These are phyloP conservation scores for Lanmaoa rubissima DNA, from an alignment of 768 basidiomycete genomes.

Conservation along the genomic window DNA sequence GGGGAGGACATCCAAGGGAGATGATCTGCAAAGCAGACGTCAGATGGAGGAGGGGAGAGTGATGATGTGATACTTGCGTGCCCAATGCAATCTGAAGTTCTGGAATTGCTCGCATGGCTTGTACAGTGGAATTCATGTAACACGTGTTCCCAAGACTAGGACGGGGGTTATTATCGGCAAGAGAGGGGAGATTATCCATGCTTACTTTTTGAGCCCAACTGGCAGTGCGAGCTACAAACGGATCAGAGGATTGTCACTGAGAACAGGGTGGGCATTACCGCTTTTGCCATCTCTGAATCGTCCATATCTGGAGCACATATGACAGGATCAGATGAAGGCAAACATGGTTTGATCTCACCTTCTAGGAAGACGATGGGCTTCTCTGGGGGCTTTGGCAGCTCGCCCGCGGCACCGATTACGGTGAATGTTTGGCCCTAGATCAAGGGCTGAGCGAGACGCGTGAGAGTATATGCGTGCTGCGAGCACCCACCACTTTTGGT, in stretches of 20 bases:
- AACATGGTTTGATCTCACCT: conserved; percentile 42
- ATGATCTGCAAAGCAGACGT: conserved; percentile 25
- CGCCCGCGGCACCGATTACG: conserved; percentile 92
- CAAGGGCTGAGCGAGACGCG: conserved; percentile 3
- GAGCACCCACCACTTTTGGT: conserved; percentile 67
- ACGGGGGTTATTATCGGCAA: neutral
- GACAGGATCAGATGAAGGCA: conserved; percentile 13
- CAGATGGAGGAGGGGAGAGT: neutral
- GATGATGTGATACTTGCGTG: conserved; percentile 39
- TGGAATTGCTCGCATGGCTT: conserved; percentile 90
- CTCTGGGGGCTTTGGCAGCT: conserved; percentile 84
- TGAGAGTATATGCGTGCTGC: neutral
- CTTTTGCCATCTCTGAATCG: conserved; percentile 74
- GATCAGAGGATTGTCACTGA: neutral
- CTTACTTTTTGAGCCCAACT: conserved; percentile 77
- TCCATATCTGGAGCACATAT: conserved; percentile 66
- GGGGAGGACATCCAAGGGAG: conserved; percentile 42
- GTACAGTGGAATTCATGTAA: conserved; percentile 95
- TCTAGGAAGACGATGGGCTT: conserved; percentile 82
- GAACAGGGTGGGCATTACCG: conserved; percentile 45
- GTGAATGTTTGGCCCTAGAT: conserved; percentile 82
- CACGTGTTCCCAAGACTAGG: conserved; percentile 86
- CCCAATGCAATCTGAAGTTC: conserved; percentile 76
- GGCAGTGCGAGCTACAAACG: conserved; percentile 65
- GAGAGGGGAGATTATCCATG: neutral